Evolutionary conservation across 2,329 filamentous ascomycete genomes (phyloP), one percentile per base, ranked within the genome.

Genomic region (Trichophaea hybrida): DNA sequence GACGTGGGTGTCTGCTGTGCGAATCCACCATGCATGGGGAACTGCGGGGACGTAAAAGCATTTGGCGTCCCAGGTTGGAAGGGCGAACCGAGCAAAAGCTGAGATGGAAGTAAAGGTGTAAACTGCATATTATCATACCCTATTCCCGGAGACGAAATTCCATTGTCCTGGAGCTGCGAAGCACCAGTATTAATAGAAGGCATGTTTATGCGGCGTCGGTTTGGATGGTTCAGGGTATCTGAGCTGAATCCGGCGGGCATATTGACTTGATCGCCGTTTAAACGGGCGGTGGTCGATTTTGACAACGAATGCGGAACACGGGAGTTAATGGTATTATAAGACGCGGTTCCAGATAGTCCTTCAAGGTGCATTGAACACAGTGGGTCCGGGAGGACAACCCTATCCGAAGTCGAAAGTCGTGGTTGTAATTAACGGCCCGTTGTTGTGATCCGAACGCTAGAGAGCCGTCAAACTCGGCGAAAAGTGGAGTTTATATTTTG

Each of bases 121-220:
- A 96, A 97, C 75, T 97, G 93, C 91, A 97, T 96, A 71, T 97
- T 96, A 71, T 97, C 93, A 71, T 89, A 94, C 48, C 81, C 88
- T 56, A 88, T 91, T 48, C 86, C 89, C 13, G 93, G 90, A 31
- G 86, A 91, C 66, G 85, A 78, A 81, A 95, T 82, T 65, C 94
- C 89, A 68, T 79, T 80, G 61, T 75, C 76, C 63, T 77, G 75
- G 57, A 73, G 74, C 54, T 75, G 74, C 55, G 73, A 73, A 33
- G 73, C 72, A 70, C 85, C 83, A 24, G 93, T 96, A 73, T 96
- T 96, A 75, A 97, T 94, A 65, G 85, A 83, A 65, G 91, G 88
- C 70, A 97, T 86, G 74, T 94, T 94, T 64, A 73, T 73, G 55
- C 78, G 82, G 73, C 94, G 88, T 69, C 90, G 83, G 72, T 95